Evolutionary conservation across 371 early-diverging fungal species (phyloP), one percentile per base, ranked within the genome.

Genomic region (Dipsacomyces acuminosporus): DNA sequence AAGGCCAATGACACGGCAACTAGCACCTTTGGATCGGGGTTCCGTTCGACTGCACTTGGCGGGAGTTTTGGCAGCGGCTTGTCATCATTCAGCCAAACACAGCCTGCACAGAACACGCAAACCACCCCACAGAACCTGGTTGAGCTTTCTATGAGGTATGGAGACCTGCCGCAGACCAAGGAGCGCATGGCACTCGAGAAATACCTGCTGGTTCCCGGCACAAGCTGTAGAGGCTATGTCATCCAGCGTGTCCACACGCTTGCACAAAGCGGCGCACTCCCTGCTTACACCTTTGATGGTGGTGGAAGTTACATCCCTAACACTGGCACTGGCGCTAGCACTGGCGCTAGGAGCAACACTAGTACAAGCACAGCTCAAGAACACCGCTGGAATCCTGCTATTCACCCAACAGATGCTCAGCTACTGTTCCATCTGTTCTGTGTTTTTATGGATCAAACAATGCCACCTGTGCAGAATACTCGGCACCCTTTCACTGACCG

Each of bases 381-480:
- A 38, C 45, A 41, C 45, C 46, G 50, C 5, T 71, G 71, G 64
- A 57, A 18, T 21, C 44, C 48, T 7, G n/a, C 64, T n/a, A 20
- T 41, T 42, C 55, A 71, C 14, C 64, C 70, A 2, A 53, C 70
- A 3, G 73, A 73, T 41, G 57, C 58, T 0, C 73, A 66, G 59
- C 54, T 74, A 13, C 40, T 74, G 20, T 62, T 74, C 48, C 74
- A 72, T 36, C 53, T 74, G 55, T 73, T 74, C 49, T 74, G 74
- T 41, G 57, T 69, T n/a, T 74, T 73, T 21, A 54, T 74, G 61
- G 74, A 74, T 38, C 60, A 73, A 36, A 56, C 56, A 1, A 59
- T 73, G 53, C 73, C 74, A 23, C 54, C 66, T 0, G 66, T 51
- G 21, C 67, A 58, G 24, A 59, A 64, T 38, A n/a, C 26, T 3